A percentile compares a stretch with the other conserved stretches of the same genome.
Evolutionary conservation across 129 eudicot genomes (phyloP).

Genomic region (Sambucus nigra): DNA sequence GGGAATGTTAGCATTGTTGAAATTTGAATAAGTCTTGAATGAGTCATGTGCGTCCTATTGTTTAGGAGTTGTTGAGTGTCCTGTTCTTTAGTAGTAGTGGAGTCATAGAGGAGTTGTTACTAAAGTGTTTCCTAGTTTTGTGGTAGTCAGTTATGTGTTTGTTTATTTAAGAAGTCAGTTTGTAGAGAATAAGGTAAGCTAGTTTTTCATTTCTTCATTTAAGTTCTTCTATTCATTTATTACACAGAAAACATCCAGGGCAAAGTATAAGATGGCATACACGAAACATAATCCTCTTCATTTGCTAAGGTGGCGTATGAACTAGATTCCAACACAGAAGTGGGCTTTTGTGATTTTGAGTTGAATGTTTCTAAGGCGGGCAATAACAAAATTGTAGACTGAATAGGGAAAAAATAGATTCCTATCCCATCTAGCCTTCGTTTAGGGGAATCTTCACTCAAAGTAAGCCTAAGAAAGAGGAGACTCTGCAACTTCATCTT

Average conservation of each 20-base stretch:
- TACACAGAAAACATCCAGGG: conserved; percentile 26
- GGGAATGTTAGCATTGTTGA: no score
- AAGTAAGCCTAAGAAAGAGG: conserved; percentile 36
- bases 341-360: conserved; percentile 38
- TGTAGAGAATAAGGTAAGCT: no score
- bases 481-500: conserved; percentile 51
- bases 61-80: no score
- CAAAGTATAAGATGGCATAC: conserved; percentile 18
- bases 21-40: no score
- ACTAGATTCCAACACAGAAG: conserved; percentile 27
- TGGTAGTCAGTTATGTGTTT: no score
- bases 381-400: conserved; percentile 27
- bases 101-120: no score
- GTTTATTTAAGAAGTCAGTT: no score
- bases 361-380: conserved; percentile 53
- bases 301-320: conserved; percentile 48
- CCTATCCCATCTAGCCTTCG: conserved; percentile 16
- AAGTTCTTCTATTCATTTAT: no score
- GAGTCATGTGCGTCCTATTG: no score
- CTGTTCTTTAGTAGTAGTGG: no score
- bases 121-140: no score
- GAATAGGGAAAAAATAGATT: conserved; percentile 24
- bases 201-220: no score
- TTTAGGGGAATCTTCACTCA: conserved; percentile 45
- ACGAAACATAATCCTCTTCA: conserved; percentile 33